Evolutionary conservation across 768 basidiomycete species (phyloP).

Genomic region (Dictyophora rubrovolvata): DNA sequence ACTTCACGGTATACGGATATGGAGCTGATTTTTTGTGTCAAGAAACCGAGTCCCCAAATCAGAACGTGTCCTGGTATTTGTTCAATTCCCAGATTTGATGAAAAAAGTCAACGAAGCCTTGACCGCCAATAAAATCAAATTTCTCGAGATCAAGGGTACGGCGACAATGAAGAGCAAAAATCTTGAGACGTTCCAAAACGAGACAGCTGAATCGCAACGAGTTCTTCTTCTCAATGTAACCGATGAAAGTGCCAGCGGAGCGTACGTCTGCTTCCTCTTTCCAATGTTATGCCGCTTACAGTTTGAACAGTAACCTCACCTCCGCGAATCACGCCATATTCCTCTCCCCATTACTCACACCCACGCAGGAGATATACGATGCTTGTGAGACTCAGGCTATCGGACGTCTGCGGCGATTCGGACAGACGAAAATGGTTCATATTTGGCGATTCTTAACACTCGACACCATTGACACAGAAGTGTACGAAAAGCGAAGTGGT

Average conservation of each 20-base stretch:
- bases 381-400: slow-evolving; percentile 79
- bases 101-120: slow-evolving; percentile 84
- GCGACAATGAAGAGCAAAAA: slow-evolving; percentile 71
- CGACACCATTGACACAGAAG: slow-evolving; percentile 83
- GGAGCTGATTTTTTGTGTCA: slow-evolving; percentile 5
- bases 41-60: slow-evolving; percentile 61
- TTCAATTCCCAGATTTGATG: slow-evolving; percentile 93
- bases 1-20: background rate
- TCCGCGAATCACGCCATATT: slow-evolving; percentile 93
- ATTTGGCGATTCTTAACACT: slow-evolving; percentile 79
- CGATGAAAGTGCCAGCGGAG: slow-evolving; percentile 91
- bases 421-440: slow-evolving; percentile 69
- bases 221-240: slow-evolving; percentile 85
- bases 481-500: slow-evolving; percentile 45
- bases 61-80: slow-evolving; percentile 84
- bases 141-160: slow-evolving; percentile 72
- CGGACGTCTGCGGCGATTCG: slow-evolving; percentile 74
- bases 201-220: slow-evolving; percentile 47
- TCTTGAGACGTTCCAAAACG: slow-evolving; percentile 78
- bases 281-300: background rate
- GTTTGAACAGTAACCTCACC: slow-evolving; percentile 56
- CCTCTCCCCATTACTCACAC: slow-evolving; percentile 80
- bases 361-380: slow-evolving; percentile 73
- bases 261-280: slow-evolving; percentile 19
- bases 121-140: slow-evolving; percentile 56